Evolutionary conservation across 257 asterid genomes (phyloP).

Genomic region (Fraxinus americana): DNA sequence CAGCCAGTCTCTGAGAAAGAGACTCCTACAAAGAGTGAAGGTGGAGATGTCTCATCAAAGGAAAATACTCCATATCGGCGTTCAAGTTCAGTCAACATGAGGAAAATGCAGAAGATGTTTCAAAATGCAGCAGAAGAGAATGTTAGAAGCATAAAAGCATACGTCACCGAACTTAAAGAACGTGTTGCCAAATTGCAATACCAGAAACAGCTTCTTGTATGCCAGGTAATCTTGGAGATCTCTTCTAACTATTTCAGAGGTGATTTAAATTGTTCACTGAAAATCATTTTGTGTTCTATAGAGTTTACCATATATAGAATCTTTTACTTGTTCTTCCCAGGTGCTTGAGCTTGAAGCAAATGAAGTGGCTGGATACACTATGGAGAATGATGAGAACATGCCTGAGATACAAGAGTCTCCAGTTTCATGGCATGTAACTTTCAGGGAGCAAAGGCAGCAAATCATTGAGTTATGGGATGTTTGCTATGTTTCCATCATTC

Average conservation of each 20-base stretch:
- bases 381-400: constrained; percentile 57
- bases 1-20: constrained; percentile 65
- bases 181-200: constrained; percentile 97
- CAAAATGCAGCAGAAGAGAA: constrained; percentile 98
- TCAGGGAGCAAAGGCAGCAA: constrained; percentile 79
- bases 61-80: constrained; percentile 88
- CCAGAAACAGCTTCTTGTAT: constrained; percentile 95
- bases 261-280: not conserved
- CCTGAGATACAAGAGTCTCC: constrained; percentile 67
- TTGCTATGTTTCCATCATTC: constrained; percentile 86
- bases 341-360: constrained; percentile 96
- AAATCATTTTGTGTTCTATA: not conserved
- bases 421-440: constrained; percentile 66
- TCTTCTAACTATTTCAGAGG: not conserved
- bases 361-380: constrained; percentile 79
- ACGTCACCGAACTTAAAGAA: constrained; percentile 92
- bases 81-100: constrained; percentile 94
- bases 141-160: constrained; percentile 90
- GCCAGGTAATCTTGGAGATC: constrained; percentile 62
- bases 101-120: constrained; percentile 94
- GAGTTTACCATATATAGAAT: not conserved
- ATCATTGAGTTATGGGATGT: constrained; percentile 89
- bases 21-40: constrained; percentile 83
- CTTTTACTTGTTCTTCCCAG: constrained; percentile 29
- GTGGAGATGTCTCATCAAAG: constrained; percentile 79